These are phyloP conservation scores for Fusarium duplospermum DNA, from an alignment of 2,329 filamentous ascomycete species.

Conservation along the genomic window DNA sequence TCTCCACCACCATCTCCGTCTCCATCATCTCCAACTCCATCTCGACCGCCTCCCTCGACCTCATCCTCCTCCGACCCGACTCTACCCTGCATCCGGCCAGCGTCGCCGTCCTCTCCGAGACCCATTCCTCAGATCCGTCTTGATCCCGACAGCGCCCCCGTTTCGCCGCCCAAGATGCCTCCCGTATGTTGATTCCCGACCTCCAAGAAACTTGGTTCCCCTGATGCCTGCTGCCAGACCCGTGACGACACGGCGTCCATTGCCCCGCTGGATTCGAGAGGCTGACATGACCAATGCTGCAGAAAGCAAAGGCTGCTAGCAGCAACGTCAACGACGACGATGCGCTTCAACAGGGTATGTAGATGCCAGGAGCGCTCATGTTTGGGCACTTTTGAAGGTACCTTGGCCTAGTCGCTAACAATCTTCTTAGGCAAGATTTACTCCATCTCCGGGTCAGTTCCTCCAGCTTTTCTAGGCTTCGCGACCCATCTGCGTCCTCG, in stretches of 20 bases:
- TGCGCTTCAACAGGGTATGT: slow-evolving; percentile 54
- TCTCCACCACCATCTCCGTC: slow-evolving; percentile 55
- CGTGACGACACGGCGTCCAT: slow-evolving; percentile 27
- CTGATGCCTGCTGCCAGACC: slow-evolving; percentile 25
- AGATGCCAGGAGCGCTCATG: not conserved
- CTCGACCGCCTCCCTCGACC: slow-evolving; percentile 48
- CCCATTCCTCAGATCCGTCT: slow-evolving; percentile 40
- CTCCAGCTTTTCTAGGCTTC: not conserved
- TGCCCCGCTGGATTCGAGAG: slow-evolving; percentile 20
- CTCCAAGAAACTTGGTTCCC: slow-evolving; percentile 23
- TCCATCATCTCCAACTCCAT: slow-evolving; percentile 48
- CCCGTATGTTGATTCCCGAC: slow-evolving; percentile 59
- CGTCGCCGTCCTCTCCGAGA: slow-evolving; percentile 44
- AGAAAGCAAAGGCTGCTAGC: slow-evolving; percentile 45
- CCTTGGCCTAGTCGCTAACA: slow-evolving; percentile 42
- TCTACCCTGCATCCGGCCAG: slow-evolving; percentile 46
- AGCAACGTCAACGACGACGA: slow-evolving; percentile 52
- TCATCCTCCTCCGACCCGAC: slow-evolving; percentile 48
- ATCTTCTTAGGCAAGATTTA: slow-evolving; percentile 66
- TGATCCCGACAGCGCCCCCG: slow-evolving; percentile 41
- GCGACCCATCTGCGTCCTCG: slow-evolving; percentile 3
- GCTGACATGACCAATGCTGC: slow-evolving; percentile 28
- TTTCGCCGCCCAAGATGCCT: slow-evolving; percentile 62
- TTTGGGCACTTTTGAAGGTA: slow-evolving; percentile 11
- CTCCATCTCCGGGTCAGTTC: slow-evolving; percentile 70